Percentiles rank a stretch among this genome's conserved stretches.
Conservation (phyloP, 371 early-diverging fungal genomes). For the Dipsacomyces acuminosporus region DNA sequence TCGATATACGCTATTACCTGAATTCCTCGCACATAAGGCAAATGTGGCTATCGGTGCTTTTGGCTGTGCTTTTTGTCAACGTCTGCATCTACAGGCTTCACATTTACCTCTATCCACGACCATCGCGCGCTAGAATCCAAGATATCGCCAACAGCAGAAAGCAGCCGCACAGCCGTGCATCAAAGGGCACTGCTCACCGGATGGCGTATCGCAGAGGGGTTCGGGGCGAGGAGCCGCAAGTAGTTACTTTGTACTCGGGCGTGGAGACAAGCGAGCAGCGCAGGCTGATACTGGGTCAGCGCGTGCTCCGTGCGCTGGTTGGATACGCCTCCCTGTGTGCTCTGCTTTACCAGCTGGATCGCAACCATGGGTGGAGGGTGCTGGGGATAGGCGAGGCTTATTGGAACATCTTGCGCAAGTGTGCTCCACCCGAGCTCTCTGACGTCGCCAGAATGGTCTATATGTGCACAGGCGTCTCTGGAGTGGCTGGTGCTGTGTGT, state of each 20-base stretch:
- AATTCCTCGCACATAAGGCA: slow-evolving; percentile 35
- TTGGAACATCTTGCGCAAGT: slow-evolving; percentile 7
- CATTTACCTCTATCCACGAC: slow-evolving; percentile 11
- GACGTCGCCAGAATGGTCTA: slow-evolving; percentile 21
- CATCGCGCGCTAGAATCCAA: neutral
- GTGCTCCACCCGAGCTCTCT: slow-evolving; percentile 15
- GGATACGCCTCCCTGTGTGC: slow-evolving; percentile 13
- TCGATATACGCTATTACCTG: slow-evolving; percentile 51
- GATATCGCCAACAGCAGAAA: neutral
- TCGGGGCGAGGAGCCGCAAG: neutral
- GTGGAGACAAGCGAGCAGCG: slow-evolving; percentile 2
- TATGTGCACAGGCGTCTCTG: slow-evolving; percentile 4
- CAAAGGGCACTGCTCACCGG: neutral
- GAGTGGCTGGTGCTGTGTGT: slow-evolving; percentile 11
- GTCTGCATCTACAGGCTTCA: slow-evolving; percentile 27
- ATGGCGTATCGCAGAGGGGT: slow-evolving; percentile 5
- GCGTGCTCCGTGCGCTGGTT: slow-evolving; percentile 14
- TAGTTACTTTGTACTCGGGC: slow-evolving; percentile 3
- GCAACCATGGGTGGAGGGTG: slow-evolving; percentile 19
- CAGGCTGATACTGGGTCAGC: slow-evolving; percentile 2
- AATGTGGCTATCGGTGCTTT: slow-evolving; percentile 45
- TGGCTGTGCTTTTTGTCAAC: slow-evolving; percentile 6
- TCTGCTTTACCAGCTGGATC: slow-evolving; percentile 34
- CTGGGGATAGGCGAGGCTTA: slow-evolving; percentile 7
- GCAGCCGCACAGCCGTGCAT: slow-evolving; percentile 1